Evolutionary conservation across 75 land plant genomes (phyloP).

Genomic region (Picea sitchensis): DNA sequence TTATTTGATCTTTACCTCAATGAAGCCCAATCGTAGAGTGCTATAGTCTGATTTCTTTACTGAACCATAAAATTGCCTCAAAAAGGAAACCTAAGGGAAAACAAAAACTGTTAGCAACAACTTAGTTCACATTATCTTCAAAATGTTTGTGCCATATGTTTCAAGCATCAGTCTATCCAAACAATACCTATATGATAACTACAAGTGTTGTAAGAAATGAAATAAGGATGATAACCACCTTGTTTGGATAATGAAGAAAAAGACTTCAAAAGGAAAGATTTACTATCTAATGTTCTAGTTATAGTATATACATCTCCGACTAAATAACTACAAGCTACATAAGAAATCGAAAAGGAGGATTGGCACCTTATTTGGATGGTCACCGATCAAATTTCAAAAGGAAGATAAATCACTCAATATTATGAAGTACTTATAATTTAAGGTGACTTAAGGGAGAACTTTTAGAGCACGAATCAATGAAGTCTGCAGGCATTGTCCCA

Average conservation of each 20-base stretch:
- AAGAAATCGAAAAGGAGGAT: background rate
- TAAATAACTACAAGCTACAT: background rate
- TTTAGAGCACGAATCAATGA: no score
- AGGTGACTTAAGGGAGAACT: no score
- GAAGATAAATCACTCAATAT: background rate
- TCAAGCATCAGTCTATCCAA: no score
- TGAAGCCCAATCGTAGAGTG: conserved; percentile 73
- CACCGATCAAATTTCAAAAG: background rate
- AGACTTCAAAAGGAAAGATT: background rate
- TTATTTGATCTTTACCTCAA: conserved; percentile 8
- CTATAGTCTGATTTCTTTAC: conserved; percentile 68
- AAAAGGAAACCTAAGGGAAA: conserved; percentile 54
- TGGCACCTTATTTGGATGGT: background rate
- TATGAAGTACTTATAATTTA: no score
- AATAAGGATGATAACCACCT: no score
- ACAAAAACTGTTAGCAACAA: background rate
- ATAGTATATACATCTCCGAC: background rate
- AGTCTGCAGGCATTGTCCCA: no score
- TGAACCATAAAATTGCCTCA: conserved; percentile 81
- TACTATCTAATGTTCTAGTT: background rate
- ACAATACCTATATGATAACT: no score
- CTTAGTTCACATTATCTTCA: no score
- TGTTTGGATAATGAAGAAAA: background rate
- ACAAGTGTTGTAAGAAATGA: no score
- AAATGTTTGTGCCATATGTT: no score